Conservation (phyloP, 495 filamentous ascomycete genomes). For the Daldinia childiae region DNA sequence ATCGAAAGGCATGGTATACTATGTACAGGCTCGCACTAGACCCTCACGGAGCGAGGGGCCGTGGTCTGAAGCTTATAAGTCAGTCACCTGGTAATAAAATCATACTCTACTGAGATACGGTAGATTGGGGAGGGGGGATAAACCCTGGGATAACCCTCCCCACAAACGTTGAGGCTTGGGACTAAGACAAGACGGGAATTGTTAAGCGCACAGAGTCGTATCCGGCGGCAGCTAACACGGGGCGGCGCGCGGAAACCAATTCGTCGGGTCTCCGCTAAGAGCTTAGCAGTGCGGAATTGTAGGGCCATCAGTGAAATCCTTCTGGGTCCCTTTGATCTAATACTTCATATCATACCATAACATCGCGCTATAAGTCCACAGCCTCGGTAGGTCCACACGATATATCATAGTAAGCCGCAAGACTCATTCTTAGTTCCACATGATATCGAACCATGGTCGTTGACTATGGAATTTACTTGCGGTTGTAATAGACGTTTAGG, state of each 20-base stretch:
- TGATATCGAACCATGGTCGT: not conserved
- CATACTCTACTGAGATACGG: not conserved
- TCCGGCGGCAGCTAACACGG: slow-evolving; percentile 41
- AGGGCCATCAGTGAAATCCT: not conserved
- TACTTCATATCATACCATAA: not conserved
- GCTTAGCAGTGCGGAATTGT: slow-evolving; percentile 21
- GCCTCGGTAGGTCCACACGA: not conserved
- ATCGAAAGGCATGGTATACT: not conserved
- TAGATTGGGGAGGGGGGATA: not conserved
- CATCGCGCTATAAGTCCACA: not conserved
- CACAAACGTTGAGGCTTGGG: slow-evolving; percentile 16
- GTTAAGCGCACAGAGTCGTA: slow-evolving; percentile 45
- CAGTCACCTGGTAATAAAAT: not conserved
- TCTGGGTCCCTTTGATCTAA: slow-evolving; percentile 3
- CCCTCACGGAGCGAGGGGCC: not conserved
- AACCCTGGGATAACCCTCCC: slow-evolving; percentile 7
- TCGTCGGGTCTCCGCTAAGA: slow-evolving; percentile 27
- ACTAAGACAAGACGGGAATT: slow-evolving; percentile 44
- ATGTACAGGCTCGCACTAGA: not conserved
- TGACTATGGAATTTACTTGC: not conserved
- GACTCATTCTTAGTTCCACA: not conserved
- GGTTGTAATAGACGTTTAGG: not conserved
- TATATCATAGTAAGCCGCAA: not conserved
- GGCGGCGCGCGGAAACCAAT: slow-evolving; percentile 41
- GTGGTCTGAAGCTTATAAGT: not conserved